phyloP scores from a whole-genome alignment of 1,284 basidiomycete species.

The Coriolopsis trogii region DNA sequence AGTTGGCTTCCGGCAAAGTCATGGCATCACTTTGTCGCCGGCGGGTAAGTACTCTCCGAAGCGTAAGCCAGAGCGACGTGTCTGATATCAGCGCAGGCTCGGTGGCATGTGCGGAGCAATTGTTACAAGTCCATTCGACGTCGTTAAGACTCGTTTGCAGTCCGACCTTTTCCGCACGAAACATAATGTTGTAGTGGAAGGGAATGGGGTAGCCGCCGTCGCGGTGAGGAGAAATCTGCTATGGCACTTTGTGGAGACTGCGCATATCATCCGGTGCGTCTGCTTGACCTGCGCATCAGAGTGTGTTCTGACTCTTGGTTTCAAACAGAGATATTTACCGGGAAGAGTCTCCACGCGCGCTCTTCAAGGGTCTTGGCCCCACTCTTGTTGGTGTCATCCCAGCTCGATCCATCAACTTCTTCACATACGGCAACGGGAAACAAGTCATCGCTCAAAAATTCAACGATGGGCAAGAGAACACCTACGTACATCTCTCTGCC shows the following conservation, averaged over 20 bases:
- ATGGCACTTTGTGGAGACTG: constrained; percentile 96
- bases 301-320: too few species aligned
- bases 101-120: constrained; percentile 99
- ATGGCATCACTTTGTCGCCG: constrained; percentile 85
- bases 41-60: constrained; percentile 63
- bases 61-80: neutral
- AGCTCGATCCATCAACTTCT: constrained; percentile 97
- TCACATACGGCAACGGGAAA: constrained; percentile 97
- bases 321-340: constrained; percentile 82
- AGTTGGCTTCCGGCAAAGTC: constrained; percentile 70
- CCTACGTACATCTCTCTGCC: constrained; percentile 83
- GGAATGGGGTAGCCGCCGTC: constrained; percentile 42
- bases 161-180: constrained; percentile 84
- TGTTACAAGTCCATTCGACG: constrained; percentile 96
- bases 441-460: constrained; percentile 84
- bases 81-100: constrained; percentile 51
- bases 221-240: constrained; percentile 59
- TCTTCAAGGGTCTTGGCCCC: constrained; percentile 95
- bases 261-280: constrained; percentile 82
- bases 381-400: constrained; percentile 95
- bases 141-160: constrained; percentile 97
- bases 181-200: constrained; percentile 42
- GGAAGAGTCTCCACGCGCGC: constrained; percentile 88
- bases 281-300: neutral
- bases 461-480: constrained; percentile 84